A percentile compares a stretch with the other conserved stretches of the same genome.
These are phyloP conservation scores for Saccharomyces paradoxus DNA, from an alignment of 805 yeast genomes.

Conservation along the genomic window DNA sequence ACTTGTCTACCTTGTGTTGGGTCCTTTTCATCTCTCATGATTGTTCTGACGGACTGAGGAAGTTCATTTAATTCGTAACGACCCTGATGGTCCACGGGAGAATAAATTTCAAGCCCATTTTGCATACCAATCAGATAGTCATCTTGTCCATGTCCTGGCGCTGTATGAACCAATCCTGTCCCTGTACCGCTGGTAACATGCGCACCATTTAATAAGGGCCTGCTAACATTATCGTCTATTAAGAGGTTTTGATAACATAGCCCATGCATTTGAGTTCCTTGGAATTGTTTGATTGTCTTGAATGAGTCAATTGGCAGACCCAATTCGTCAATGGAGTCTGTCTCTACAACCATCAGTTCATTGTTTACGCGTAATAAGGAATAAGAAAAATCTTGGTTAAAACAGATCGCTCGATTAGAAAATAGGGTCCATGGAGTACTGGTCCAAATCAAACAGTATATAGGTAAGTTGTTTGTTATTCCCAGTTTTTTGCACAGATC, in stretches of 20 bases:
- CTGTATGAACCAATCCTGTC: conserved; percentile 93
- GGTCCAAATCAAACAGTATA: conserved; percentile 73
- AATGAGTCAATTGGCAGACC: conserved; percentile 10
- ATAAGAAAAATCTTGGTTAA: conserved; percentile 53
- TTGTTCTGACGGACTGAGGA: conserved; percentile 8
- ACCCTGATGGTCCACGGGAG: conserved; percentile 78
- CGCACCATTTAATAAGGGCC: conserved; percentile 66
- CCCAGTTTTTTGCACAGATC: conserved; percentile 4
- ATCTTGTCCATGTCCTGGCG: conserved; percentile 97
- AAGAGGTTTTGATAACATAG: conserved; percentile 52
- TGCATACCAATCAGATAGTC: conserved; percentile 68
- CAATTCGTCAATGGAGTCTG: conserved; percentile 38
- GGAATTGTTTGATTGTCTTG: conserved; percentile 23
- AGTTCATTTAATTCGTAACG: conserved; percentile 47
- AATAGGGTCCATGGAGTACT: conserved; percentile 98
- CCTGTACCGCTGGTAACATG: conserved; percentile 81
- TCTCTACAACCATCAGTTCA: conserved; percentile 51
- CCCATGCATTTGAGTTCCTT: conserved; percentile 37
- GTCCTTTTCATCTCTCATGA: conserved; percentile 11
- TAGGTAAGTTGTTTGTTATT: conserved; percentile 4
- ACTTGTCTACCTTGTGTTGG: conserved; percentile 45
- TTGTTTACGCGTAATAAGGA: conserved; percentile 35
- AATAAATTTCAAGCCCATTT: conserved; percentile 49
- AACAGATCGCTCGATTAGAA: conserved; percentile 76
- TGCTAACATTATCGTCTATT: conserved; percentile 26